Base-by-base conservation (phyloP, 129 eudicot species). In the Cynara cardunculus region DNA sequence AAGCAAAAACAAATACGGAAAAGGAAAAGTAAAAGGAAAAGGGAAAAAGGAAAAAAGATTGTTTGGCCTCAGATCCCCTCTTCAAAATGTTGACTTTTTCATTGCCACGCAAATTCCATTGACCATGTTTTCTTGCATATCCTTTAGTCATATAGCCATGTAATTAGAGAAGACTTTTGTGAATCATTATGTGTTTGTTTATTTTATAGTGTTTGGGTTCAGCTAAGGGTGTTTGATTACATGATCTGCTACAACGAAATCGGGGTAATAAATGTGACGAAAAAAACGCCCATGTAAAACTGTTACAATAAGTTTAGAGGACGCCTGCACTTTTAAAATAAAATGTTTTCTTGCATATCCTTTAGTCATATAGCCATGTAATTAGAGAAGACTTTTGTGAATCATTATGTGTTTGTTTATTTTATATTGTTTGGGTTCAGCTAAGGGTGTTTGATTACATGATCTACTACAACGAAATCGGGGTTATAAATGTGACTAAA, bases 11-110 rank as follows among this genome's bases (percentile, higher is more conserved):
- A 64, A 24, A 64, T 22, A 64, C 1, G 26, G 14, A 72, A 8
- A 13, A 7, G 13, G 13, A 22, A 71, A 13, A 7, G 13, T 7
- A 22, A 71, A 7, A 13, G 5, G 7, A 7, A 37, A 25, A 14
- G 24, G 0, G 34, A 77, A 35, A 24, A n/a, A 5, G 9, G 39
- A 6, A 34, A 31, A 37, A 73, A 73, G 68, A 41, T 19, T 39
- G 74, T 73, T 81, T 64, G 18, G 30, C 73, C 27, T 80, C 27
- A 30, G 71, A 66, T 11, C 25, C 67, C 49, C 25, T 71, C 76
- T 70, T 28, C 25, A 25, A 61, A 10, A 31, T 25, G 73, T 80
- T 35, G 59, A 27, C 71, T 37, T 72, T 80, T 80, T 62, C 21
- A 62, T 73, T 62, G 61, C 31, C 46, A 71, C n/a, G 71, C 71